phyloP scores from a whole-genome alignment of 2,329 filamentous ascomycete species.

The Lojkania enalia region DNA sequence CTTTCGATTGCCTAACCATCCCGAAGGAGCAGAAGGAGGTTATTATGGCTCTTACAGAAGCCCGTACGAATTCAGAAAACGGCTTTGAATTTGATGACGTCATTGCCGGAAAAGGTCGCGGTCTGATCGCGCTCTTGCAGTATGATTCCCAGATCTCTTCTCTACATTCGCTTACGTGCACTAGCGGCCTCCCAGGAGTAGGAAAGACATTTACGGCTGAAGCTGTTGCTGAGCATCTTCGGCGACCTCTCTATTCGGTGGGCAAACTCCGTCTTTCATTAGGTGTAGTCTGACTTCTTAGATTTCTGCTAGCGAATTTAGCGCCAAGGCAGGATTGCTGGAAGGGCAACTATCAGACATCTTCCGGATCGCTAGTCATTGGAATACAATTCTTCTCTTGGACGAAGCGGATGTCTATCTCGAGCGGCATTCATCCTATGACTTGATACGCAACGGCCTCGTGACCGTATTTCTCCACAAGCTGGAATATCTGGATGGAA shows the following conservation, averaged over 20 bases:
- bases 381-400: constrained; percentile 36
- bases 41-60: constrained; percentile 19
- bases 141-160: constrained; percentile 5
- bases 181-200: background rate
- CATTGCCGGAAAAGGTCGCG: constrained; percentile 10
- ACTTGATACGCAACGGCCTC: constrained; percentile 38
- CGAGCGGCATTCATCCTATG: constrained; percentile 31
- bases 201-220: background rate
- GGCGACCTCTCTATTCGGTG: background rate
- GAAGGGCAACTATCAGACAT: constrained; percentile 1
- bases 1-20: constrained; percentile 25
- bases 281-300: constrained; percentile 7
- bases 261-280: constrained; percentile 1
- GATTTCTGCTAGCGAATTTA: constrained; percentile 11
- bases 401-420: constrained; percentile 47
- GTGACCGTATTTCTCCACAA: constrained; percentile 26
- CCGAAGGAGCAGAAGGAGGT: constrained; percentile 22
- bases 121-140: constrained; percentile 10
- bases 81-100: constrained; percentile 11
- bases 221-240: background rate
- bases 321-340: constrained; percentile 1
- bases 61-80: constrained; percentile 10
- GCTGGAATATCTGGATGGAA: constrained; percentile 25
- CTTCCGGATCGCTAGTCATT: constrained; percentile 20
- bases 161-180: constrained; percentile 6